Conservation (phyloP, 1,139 yeast species). For the Candida smagusa region DNA sequence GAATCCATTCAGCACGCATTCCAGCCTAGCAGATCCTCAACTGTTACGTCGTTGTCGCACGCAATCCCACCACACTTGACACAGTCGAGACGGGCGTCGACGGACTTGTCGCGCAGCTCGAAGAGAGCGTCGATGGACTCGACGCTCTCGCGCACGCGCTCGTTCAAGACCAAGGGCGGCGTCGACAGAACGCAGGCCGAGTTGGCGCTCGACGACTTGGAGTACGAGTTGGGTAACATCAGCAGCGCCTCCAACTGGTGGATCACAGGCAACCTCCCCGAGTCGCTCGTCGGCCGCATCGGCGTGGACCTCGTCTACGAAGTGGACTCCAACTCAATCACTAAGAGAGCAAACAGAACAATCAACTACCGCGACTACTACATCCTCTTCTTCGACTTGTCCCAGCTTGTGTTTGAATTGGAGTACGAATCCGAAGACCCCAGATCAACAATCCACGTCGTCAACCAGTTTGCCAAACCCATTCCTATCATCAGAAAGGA, state of each 20-base stretch:
- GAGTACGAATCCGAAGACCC: constrained; percentile 59
- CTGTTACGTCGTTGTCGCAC: constrained; percentile 3
- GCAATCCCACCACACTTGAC: constrained; percentile 2
- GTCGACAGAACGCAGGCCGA: constrained; percentile 33
- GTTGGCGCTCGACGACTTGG: constrained; percentile 21
- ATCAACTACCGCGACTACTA: constrained; percentile 64
- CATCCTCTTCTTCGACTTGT: constrained; percentile 68
- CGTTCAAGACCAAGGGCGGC: constrained; percentile 15
- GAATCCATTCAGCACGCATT: constrained; percentile 1
- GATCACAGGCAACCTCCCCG: constrained; percentile 60
- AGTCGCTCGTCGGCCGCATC: constrained; percentile 39
- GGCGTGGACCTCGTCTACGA: constrained; percentile 58
- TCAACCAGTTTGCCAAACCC: constrained; percentile 37
- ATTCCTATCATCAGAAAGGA: constrained; percentile 50
- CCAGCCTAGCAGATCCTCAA: constrained; percentile 2
- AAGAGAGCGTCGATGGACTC: constrained; percentile 14
- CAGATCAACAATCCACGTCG: constrained; percentile 45
- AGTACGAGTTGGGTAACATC: constrained; percentile 32
- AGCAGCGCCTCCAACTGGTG: constrained; percentile 57
- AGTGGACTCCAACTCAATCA: constrained; percentile 55
- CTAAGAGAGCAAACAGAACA: constrained; percentile 55
- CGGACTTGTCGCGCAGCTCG: constrained; percentile 19
- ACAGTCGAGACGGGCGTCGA: constrained; percentile 17
- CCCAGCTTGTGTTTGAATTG: constrained; percentile 60
- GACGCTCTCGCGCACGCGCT: constrained; percentile 16